Evolutionary conservation across 768 basidiomycete species (phyloP).

Genomic region (Mycena venus): DNA sequence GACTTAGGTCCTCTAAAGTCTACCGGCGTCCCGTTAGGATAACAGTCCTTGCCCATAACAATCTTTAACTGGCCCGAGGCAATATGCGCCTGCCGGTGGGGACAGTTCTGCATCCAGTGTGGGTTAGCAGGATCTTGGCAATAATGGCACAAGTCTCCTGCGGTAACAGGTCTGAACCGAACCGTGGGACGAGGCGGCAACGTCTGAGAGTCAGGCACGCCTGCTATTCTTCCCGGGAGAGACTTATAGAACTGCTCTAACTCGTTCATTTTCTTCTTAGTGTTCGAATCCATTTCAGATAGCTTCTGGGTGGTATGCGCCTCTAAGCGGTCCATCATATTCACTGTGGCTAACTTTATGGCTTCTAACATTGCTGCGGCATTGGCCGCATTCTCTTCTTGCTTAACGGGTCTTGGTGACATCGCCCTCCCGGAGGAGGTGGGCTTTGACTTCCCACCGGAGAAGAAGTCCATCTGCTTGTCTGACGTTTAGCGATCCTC

Average conservation of each 20-base stretch:
- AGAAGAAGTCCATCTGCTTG: neutral
- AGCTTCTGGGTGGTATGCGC: neutral
- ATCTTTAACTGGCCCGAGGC: neutral
- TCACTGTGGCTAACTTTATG: neutral
- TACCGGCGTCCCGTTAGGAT: neutral
- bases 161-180: neutral
- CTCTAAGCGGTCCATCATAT: neutral
- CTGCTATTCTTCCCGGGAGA: neutral
- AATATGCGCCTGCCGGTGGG: neutral
- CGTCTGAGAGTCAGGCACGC: neutral
- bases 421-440: too few species aligned
- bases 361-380: neutral
- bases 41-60: neutral
- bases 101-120: neutral
- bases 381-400: neutral
- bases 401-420: too few species aligned
- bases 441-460: neutral
- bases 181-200: neutral
- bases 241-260: conserved; percentile 5
- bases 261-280: neutral
- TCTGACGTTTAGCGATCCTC: neutral
- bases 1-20: neutral
- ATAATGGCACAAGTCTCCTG: neutral
- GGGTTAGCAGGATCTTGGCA: neutral
- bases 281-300: neutral